These are phyloP conservation scores for Magnolia sinica DNA, from an alignment of 164 flowering plant species.

Conservation along the genomic window DNA sequence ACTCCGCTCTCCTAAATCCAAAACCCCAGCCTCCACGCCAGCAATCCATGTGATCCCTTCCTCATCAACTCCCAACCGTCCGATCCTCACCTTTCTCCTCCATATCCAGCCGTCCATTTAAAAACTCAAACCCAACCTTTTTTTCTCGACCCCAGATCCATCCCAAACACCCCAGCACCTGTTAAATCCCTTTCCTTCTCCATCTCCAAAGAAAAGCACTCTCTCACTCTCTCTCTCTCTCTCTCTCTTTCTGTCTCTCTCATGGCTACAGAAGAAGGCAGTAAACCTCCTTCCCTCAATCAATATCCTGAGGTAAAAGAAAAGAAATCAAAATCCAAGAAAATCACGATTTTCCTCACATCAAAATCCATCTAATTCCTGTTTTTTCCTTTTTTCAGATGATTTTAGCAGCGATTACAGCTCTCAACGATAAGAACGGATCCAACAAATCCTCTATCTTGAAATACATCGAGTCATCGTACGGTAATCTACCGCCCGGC, in stretches of 20 bases:
- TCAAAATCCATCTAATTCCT: not conserved
- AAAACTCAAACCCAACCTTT: slow-evolving; percentile 2
- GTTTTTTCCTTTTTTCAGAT: slow-evolving; percentile 33
- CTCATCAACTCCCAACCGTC: slow-evolving; percentile 7
- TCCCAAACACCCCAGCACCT: slow-evolving; percentile 16
- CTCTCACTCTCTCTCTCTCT: slow-evolving; percentile 3
- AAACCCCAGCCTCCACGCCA: slow-evolving; percentile 33
- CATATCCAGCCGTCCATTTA: slow-evolving; percentile 36
- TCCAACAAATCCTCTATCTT: slow-evolving; percentile 67
- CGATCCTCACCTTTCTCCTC: slow-evolving; percentile 15
- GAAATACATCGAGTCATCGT: slow-evolving; percentile 55
- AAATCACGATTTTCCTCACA: not conserved
- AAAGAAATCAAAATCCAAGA: not conserved
- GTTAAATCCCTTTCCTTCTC: slow-evolving; percentile 19
- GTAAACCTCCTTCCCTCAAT: slow-evolving; percentile 31
- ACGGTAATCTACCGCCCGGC: slow-evolving; percentile 56
- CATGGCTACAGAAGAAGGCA: slow-evolving; percentile 42
- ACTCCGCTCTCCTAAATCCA: not conserved
- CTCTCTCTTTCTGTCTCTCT: slow-evolving; percentile 8
- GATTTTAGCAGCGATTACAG: slow-evolving; percentile 67
- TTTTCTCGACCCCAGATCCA: slow-evolving; percentile 1
- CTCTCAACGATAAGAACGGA: slow-evolving; percentile 53
- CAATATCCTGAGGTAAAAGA: slow-evolving; percentile 44
- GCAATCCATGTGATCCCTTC: slow-evolving; percentile 30
- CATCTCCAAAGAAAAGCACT: slow-evolving; percentile 4